These are phyloP conservation scores for Xylaria sp. DNA, from an alignment of 495 filamentous ascomycete genomes.

Conservation along the genomic window DNA sequence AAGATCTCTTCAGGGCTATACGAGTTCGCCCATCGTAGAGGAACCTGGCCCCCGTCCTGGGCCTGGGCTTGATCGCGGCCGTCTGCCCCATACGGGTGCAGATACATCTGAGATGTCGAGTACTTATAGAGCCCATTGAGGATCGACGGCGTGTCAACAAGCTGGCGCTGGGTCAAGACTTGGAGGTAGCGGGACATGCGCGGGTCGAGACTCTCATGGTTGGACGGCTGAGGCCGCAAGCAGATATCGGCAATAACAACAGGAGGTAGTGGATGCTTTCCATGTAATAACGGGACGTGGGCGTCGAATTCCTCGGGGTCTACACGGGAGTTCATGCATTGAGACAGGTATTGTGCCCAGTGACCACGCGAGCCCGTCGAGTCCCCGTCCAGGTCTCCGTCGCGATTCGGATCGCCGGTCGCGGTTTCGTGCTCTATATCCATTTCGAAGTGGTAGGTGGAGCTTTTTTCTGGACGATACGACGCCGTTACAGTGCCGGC, in stretches of 20 bases:
- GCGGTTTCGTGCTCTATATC: background rate
- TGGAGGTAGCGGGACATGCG: slow-evolving; percentile 69
- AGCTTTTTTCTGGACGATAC: background rate
- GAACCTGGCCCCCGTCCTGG: slow-evolving; percentile 26
- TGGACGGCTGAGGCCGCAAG: slow-evolving; percentile 58
- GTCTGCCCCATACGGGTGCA: slow-evolving; percentile 38
- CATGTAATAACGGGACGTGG: slow-evolving; percentile 47
- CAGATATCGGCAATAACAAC: slow-evolving; percentile 63
- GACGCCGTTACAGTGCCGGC: background rate
- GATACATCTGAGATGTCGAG: slow-evolving; percentile 56
- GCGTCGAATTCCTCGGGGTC: slow-evolving; percentile 54
- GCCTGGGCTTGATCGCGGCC: slow-evolving; percentile 26
- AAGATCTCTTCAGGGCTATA: slow-evolving; percentile 57
- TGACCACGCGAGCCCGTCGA: slow-evolving; percentile 32
- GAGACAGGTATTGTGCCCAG: slow-evolving; percentile 57
- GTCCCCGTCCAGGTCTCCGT: background rate
- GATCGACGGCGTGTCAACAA: slow-evolving; percentile 62
- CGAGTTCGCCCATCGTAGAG: slow-evolving; percentile 55
- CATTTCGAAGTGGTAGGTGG: background rate
- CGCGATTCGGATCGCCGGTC: slow-evolving; percentile 6
- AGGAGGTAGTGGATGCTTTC: slow-evolving; percentile 54
- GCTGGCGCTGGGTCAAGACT: slow-evolving; percentile 59
- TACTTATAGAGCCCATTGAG: slow-evolving; percentile 65
- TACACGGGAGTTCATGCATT: slow-evolving; percentile 55
- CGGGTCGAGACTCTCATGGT: slow-evolving; percentile 65